Percentiles rank a stretch among this genome's conserved stretches.
phyloP scores from a whole-genome alignment of 176 grass and related monocot genomes.

The Avena eriantha region DNA sequence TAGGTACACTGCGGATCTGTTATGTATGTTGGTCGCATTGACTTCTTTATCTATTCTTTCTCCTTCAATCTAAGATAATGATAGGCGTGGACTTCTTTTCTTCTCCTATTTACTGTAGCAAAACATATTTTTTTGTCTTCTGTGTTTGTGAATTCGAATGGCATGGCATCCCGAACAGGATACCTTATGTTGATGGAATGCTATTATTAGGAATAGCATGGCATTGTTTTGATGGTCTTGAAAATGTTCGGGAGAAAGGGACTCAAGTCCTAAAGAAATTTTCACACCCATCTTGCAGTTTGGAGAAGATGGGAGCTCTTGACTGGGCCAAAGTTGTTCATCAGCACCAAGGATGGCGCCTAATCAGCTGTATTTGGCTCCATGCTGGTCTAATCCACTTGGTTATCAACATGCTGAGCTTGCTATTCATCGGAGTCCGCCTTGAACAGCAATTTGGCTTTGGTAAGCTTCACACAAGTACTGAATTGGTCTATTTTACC shows the following conservation, averaged over 20 bases:
- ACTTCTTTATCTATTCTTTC: neutral
- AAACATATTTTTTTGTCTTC: neutral
- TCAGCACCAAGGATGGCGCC: slow-evolving; percentile 83
- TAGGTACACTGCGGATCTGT: neutral
- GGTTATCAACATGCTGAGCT: slow-evolving; percentile 87
- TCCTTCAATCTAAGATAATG: neutral
- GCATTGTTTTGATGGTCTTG: slow-evolving; percentile 12
- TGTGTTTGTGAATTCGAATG: neutral
- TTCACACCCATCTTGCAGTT: slow-evolving; percentile 50
- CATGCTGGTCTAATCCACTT: slow-evolving; percentile 91
- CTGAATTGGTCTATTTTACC: slow-evolving; percentile 1
- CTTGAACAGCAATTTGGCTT: slow-evolving; percentile 96
- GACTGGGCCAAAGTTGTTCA: slow-evolving; percentile 89
- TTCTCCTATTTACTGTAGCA: neutral
- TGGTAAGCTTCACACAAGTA: slow-evolving; percentile 55
- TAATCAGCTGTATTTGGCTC: slow-evolving; percentile 81
- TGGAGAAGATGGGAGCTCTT: slow-evolving; percentile 89
- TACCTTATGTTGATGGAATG: slow-evolving; percentile 9
- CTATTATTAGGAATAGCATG: neutral
- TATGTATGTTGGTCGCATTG: slow-evolving; percentile 3
- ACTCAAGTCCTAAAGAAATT: slow-evolving; percentile 9
- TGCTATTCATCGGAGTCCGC: slow-evolving; percentile 90
- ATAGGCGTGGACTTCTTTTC: neutral
- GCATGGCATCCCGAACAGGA: neutral
- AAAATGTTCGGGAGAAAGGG: slow-evolving; percentile 12